Conservation (phyloP, 306 rosid genomes). For the Morella rubra region DNA sequence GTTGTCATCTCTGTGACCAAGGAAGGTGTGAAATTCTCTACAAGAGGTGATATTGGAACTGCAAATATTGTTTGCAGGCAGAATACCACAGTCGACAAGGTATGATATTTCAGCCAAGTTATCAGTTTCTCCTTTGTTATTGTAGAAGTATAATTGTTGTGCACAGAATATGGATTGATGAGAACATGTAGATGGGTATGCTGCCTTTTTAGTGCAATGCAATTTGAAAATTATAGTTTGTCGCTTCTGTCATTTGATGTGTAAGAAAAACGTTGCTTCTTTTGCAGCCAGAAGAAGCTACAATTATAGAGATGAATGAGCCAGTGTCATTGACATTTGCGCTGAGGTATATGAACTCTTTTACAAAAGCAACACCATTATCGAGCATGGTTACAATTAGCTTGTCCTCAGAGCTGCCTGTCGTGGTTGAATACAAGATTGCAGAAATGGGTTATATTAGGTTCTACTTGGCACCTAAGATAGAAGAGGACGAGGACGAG, state of each 20-base stretch:
- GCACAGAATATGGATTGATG: neutral
- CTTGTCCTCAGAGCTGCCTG: constrained; percentile 70
- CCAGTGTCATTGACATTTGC: constrained; percentile 94
- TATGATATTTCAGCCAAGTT: constrained; percentile 20
- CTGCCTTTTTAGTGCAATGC: neutral
- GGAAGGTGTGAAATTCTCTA: constrained; percentile 96
- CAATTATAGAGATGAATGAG: constrained; percentile 77
- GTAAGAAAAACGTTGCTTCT: neutral
- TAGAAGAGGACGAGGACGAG: constrained; percentile 84
- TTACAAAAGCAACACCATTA: constrained; percentile 87
- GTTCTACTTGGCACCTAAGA: constrained; percentile 94
- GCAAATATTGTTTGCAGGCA: constrained; percentile 95
- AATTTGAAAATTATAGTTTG: neutral
- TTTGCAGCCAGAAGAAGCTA: constrained; percentile 62
- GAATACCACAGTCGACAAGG: constrained; percentile 91
- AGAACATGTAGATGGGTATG: neutral
- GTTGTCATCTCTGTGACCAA: constrained; percentile 92
- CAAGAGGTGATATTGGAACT: constrained; percentile 88
- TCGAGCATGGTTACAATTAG: constrained; percentile 70
- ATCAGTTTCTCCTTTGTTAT: neutral
- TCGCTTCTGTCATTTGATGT: neutral
- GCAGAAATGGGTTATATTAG: constrained; percentile 73
- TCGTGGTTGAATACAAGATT: constrained; percentile 58
- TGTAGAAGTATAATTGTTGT: neutral
- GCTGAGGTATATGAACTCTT: constrained; percentile 92